phyloP scores from a whole-genome alignment of 345 rosid species.

The Reutealis trisperma region DNA sequence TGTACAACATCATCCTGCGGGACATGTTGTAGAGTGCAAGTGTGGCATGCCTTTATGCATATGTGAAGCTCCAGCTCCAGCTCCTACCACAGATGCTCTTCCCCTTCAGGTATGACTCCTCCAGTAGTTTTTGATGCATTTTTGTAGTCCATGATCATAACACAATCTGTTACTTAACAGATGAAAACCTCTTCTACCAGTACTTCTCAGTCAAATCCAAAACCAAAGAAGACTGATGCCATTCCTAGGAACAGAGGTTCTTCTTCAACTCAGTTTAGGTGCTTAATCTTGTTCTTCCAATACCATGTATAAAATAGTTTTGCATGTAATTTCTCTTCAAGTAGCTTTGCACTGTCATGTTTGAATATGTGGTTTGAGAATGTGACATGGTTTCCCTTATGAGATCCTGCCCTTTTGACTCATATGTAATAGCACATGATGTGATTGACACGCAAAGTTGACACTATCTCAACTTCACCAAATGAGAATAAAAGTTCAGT shows the following conservation, averaged over 20 bases:
- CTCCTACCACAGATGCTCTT: conserved; percentile 32
- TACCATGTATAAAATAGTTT: background rate
- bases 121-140: background rate
- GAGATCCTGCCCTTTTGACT: background rate
- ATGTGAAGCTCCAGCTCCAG: conserved; percentile 72
- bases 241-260: conserved; percentile 53
- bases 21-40: conserved; percentile 59
- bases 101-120: conserved; percentile 40
- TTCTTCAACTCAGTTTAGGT: conserved; percentile 61
- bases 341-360: background rate
- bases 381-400: background rate
- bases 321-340: background rate
- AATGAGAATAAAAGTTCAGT: background rate
- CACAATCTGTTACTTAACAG: conserved; percentile 29
- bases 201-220: conserved; percentile 42
- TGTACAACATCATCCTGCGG: conserved; percentile 27
- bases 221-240: conserved; percentile 50
- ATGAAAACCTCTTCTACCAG: conserved; percentile 31
- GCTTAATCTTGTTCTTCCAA: background rate
- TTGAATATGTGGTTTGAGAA: background rate
- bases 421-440: background rate
- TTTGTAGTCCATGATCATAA: background rate
- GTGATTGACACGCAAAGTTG: background rate
- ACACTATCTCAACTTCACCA: background rate
- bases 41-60: conserved; percentile 98